A percentile compares a stretch with the other conserved stretches of the same genome.
These are phyloP conservation scores for Daldinia decipiens DNA, from an alignment of 495 filamentous ascomycete genomes.

Conservation along the genomic window DNA sequence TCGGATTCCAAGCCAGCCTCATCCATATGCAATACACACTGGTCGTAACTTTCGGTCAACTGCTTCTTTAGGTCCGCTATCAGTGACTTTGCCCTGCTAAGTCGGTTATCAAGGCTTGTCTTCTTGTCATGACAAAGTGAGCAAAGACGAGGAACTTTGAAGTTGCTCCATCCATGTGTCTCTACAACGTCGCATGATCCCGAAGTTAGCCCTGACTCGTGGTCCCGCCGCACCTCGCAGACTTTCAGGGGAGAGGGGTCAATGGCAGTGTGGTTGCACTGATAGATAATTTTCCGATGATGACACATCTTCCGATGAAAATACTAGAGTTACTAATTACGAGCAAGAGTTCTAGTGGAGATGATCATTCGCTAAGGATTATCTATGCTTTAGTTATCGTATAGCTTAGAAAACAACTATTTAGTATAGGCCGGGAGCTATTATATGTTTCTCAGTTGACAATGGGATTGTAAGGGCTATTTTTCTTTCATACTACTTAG, in stretches of 20 bases:
- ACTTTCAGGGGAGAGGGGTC: neutral
- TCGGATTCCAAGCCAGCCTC: conserved; percentile 18
- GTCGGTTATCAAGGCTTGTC: neutral
- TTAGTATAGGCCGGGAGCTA: neutral
- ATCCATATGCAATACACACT: conserved; percentile 22
- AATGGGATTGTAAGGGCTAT: conserved; percentile 2
- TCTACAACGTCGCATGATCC: conserved; percentile 11
- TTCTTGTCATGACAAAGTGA: conserved; percentile 17
- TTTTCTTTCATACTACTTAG: neutral
- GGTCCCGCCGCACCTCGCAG: conserved; percentile 12
- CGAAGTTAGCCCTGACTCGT: neutral
- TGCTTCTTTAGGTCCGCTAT: conserved; percentile 12
- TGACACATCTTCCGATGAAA: conserved; percentile 22
- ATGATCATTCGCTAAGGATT: neutral
- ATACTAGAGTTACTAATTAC: neutral
- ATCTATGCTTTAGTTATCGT: neutral
- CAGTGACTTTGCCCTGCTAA: conserved; percentile 7
- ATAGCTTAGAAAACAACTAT: neutral
- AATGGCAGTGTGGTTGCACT: conserved; percentile 31
- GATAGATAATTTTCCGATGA: conserved; percentile 25
- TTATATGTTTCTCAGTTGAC: conserved; percentile 6
- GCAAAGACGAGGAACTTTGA: conserved; percentile 13
- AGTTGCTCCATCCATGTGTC: conserved; percentile 16
- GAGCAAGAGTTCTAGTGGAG: neutral
- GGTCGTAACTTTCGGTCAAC: conserved; percentile 8